These are phyloP conservation scores for Lasiodiplodia theobromae DNA, from an alignment of 2,329 filamentous ascomycete species.

Conservation along the genomic window DNA sequence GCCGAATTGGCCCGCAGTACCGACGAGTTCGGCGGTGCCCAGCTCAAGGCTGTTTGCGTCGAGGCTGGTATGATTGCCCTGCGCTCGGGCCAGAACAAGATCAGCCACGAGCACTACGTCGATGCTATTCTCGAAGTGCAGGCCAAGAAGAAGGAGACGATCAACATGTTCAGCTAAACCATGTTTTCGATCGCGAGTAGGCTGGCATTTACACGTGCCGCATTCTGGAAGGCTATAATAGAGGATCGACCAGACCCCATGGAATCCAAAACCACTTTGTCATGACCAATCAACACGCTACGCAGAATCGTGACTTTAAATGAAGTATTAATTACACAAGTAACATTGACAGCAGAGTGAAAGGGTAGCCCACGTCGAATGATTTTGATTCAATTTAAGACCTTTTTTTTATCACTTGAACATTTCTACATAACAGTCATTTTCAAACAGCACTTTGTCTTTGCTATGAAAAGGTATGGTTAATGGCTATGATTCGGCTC, in stretches of 20 bases:
- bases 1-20: constrained; percentile 93
- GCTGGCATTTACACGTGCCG: constrained; percentile 11
- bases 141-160: constrained; percentile 88
- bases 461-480: no score
- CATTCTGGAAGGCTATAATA: constrained; percentile 15
- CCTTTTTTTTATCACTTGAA: no score
- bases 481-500: no score
- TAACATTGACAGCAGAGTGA: no score
- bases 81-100: constrained; percentile 92
- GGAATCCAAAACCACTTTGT: background rate
- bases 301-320: no score
- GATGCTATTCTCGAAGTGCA: constrained; percentile 97
- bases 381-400: no score
- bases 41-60: constrained; percentile 97
- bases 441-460: no score
- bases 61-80: constrained; percentile 99
- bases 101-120: constrained; percentile 97
- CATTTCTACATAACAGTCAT: no score
- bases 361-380: no score
- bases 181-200: background rate
- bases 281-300: background rate
- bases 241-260: constrained; percentile 6
- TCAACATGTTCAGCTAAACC: constrained; percentile 52
- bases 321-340: no score
- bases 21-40: constrained; percentile 96